phyloP scores from a whole-genome alignment of 768 basidiomycete genomes.

The Xerocomellus chrysenteron region DNA sequence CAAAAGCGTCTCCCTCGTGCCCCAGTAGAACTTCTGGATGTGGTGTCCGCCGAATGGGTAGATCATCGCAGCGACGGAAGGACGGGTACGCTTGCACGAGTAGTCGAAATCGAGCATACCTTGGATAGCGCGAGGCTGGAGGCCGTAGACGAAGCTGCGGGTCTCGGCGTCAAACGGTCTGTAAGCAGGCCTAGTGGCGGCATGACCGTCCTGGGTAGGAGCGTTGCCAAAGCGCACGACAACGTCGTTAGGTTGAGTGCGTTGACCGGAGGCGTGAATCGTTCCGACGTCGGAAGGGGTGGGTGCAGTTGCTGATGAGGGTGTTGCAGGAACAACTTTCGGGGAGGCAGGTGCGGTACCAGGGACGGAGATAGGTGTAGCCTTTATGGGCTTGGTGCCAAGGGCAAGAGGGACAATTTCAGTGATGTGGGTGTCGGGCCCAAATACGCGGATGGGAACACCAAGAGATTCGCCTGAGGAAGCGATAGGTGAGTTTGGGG shows the following conservation, averaged over 20 bases:
- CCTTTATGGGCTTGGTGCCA: conserved; percentile 51
- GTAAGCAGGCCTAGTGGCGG: conserved; percentile 65
- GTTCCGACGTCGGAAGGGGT: conserved; percentile 55
- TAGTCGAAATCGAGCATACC: conserved; percentile 99
- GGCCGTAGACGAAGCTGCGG: conserved; percentile 97
- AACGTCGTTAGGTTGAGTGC: conserved; percentile 82
- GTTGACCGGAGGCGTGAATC: conserved; percentile 76
- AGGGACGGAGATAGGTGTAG: conserved; percentile 37
- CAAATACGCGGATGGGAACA: conserved; percentile 95
- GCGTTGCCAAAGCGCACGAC: conserved; percentile 81
- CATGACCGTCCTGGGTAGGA: conserved; percentile 31
- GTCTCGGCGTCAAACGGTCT: conserved; percentile 91
- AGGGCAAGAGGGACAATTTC: conserved; percentile 99
- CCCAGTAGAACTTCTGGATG: conserved; percentile 99
- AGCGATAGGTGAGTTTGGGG: background rate
- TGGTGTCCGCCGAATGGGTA: conserved; percentile 99
- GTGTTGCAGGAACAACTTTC: conserved; percentile 18
- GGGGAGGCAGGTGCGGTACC: conserved; percentile 50
- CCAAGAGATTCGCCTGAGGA: conserved; percentile 81
- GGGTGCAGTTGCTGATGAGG: conserved; percentile 37
- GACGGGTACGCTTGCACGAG: conserved; percentile 88
- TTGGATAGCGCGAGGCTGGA: conserved; percentile 98
- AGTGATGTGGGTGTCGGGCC: conserved; percentile 98
- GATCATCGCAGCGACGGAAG: conserved; percentile 98
- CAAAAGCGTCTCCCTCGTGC: conserved; percentile 96